Conservation (phyloP, 805 yeast species). For the Sugiyamaella qingdaonensis region DNA sequence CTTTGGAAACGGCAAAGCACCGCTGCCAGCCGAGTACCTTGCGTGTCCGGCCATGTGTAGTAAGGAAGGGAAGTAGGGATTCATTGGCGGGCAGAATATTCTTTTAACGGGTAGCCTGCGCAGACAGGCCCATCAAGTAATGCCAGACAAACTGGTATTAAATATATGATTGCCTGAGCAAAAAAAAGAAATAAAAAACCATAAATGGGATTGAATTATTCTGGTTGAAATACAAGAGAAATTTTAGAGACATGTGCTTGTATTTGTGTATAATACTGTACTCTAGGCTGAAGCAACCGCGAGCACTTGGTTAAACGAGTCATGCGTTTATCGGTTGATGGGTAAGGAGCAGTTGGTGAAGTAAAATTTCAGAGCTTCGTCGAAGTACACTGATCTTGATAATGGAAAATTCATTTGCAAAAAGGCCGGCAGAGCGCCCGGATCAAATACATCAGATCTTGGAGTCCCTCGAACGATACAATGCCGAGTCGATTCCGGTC, state of each 20-base stretch:
- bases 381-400: background rate
- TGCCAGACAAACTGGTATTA: no score
- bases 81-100: conserved; percentile 6
- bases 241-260: no score
- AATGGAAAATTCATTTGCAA: conserved; percentile 35
- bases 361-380: background rate
- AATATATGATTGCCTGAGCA: no score
- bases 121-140: no score
- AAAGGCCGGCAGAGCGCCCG: conserved; percentile 39
- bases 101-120: background rate
- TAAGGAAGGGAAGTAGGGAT: background rate
- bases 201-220: no score
- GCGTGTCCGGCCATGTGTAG: conserved; percentile 22
- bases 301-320: no score
- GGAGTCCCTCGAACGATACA: conserved; percentile 42
- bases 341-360: no score
- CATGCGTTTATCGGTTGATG: no score
- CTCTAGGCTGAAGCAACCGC: background rate
- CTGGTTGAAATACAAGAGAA: no score
- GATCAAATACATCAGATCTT: conserved; percentile 38
- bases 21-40: conserved; percentile 37
- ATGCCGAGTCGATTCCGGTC: conserved; percentile 40
- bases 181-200: no score
- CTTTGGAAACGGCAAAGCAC: conserved; percentile 65
- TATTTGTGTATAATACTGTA: no score